A percentile compares a stretch with the other conserved stretches of the same genome.
Conservation (phyloP, 768 basidiomycete genomes). For the Lactarius quietus region DNA sequence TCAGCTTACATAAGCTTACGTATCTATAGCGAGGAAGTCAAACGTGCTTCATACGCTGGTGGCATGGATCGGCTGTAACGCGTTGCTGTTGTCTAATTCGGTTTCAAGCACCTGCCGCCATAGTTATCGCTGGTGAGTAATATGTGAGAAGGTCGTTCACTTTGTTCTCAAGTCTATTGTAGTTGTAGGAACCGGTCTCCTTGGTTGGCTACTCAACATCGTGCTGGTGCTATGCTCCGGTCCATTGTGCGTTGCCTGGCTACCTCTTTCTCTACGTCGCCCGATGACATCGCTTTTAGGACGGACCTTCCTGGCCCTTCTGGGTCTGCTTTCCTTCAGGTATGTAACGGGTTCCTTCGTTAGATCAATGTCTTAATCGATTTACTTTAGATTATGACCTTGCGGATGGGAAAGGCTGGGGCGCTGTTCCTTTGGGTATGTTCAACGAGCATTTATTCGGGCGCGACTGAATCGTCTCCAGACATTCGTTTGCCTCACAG, state of each 20-base stretch:
- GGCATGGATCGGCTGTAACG: not conserved
- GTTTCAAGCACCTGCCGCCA: slow-evolving; percentile 20
- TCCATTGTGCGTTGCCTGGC: slow-evolving; percentile 47
- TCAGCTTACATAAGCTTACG: not conserved
- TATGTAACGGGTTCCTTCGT: slow-evolving; percentile 15
- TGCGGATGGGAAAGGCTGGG: slow-evolving; percentile 73
- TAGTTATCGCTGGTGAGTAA: slow-evolving; percentile 15
- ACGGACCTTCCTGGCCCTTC: slow-evolving; percentile 57
- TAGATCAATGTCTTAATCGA: not conserved
- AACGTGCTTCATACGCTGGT: slow-evolving; percentile 75
- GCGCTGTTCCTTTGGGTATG: slow-evolving; percentile 75
- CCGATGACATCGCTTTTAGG: no score
- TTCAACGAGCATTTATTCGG: slow-evolving; percentile 4
- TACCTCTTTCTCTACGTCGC: not conserved
- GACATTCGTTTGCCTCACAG: slow-evolving; percentile 77
- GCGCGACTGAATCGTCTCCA: slow-evolving; percentile 27
- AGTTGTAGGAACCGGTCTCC: slow-evolving; percentile 72
- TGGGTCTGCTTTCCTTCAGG: slow-evolving; percentile 70
- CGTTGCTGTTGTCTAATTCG: not conserved
- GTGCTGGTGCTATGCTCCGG: slow-evolving; percentile 83
- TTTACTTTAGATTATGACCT: slow-evolving; percentile 57
- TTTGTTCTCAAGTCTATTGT: slow-evolving; percentile 56
- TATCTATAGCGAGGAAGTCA: slow-evolving; percentile 64
- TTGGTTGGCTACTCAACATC: slow-evolving; percentile 88
- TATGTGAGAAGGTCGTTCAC: slow-evolving; percentile 28